A percentile compares a stretch with the other conserved stretches of the same genome.
phyloP scores from a whole-genome alignment of 768 basidiomycete genomes.

The Panellus pusillus region DNA sequence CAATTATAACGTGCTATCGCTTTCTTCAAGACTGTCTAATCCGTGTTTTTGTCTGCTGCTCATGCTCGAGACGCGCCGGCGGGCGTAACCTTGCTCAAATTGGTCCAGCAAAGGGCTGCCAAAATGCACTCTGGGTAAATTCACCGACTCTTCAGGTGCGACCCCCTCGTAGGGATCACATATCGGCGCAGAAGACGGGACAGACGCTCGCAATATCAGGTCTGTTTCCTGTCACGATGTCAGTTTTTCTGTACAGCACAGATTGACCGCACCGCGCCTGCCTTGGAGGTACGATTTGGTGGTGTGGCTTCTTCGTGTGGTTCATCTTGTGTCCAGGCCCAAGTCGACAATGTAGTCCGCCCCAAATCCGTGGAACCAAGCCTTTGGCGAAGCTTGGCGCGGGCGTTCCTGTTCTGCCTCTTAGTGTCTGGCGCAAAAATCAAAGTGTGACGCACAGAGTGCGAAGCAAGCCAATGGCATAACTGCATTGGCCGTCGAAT shows the following conservation, averaged over 20 bases:
- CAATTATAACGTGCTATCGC: too few relatives aligned
- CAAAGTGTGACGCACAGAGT: conserved; percentile 25
- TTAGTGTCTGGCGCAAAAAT: neutral
- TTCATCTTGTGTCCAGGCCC: conserved; percentile 32
- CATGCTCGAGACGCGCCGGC: conserved; percentile 13
- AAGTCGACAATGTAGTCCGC: conserved; percentile 39
- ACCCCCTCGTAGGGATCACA: conserved; percentile 3
- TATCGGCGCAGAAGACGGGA: neutral
- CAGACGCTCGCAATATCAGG: neutral
- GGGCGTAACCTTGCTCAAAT: conserved; percentile 12
- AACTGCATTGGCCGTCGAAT: conserved; percentile 21
- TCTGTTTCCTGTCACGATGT: neutral
- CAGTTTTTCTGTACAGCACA: neutral
- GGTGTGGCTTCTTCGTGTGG: neutral
- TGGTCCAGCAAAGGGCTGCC: conserved; percentile 11
- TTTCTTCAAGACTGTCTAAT: neutral
- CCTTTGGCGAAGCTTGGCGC: conserved; percentile 33
- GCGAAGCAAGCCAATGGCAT: conserved; percentile 40
- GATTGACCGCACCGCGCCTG: neutral
- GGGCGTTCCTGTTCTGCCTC: conserved; percentile 26
- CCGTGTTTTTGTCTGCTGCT: neutral
- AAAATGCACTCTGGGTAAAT: conserved; percentile 8
- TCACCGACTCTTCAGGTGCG: neutral
- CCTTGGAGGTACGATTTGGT: neutral
- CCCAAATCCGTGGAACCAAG: conserved; percentile 43